Evolutionary conservation across 352 stramenopile species (phyloP), one percentile per base, ranked within the genome.

Genomic region (Phytophthora cactorum): DNA sequence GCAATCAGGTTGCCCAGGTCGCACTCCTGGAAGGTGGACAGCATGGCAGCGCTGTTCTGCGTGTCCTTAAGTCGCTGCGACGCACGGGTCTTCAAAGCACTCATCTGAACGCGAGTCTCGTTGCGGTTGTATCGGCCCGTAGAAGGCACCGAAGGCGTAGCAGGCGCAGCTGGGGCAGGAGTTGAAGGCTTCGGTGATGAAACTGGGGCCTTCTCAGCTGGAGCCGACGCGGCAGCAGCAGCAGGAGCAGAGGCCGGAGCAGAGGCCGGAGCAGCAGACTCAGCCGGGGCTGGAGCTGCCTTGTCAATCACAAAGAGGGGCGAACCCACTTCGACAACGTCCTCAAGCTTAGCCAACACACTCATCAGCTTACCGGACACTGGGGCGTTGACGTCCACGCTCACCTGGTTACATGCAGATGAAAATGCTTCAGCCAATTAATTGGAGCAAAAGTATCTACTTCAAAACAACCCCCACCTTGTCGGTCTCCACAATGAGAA

Each of bases 11-110:
- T 96, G 46, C 91, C 87, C 82, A 99, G 93, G 74, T 99, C 98
- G 59, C 90, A 96, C 79, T 99, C 98, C 78, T 99, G 97, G 87
- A 99, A 99, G 46, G 98, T 99, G 15, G 97, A 99, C 10, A 99
- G 86, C 90, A 99, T 99, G 31, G 98, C 98, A 25, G 97, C 96
- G 25, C 92, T 96, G 81, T 99, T 99, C 87, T 99, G 97, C 31
- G 96, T 97, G 69, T 99, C 97, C 76, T 99, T 99, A 52, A 99
- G 87, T 49, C 98, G 89, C 59, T 98, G 78, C 11, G 98, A 97
- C 47, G 98, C 95, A 58, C 96, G 95, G 60, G 97, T 68, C 64
- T 98, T 97, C 84, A 99, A 95, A 51, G 92, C 85, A 55, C 90
- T 99, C 94, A 99, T 99, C 88, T 99, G 78, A 59, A 93, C 85